Evolutionary conservation across 2,329 filamentous ascomycete genomes (phyloP).

Genomic region (Verticillium tricorpus): DNA sequence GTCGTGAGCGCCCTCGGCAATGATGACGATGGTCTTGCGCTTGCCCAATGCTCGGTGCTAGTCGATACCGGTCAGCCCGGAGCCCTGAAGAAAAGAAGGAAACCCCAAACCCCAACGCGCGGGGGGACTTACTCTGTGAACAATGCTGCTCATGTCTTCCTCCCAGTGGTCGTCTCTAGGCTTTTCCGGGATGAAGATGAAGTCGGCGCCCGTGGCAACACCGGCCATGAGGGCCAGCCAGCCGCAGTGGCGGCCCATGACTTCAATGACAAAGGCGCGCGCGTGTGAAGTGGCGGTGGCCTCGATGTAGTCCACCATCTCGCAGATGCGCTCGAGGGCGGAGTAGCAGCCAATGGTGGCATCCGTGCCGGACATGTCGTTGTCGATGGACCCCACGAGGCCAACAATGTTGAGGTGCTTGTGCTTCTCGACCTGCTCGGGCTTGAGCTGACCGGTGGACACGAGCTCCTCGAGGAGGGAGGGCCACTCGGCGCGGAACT

Average conservation of each 20-base stretch:
- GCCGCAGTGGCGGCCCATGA: conserved; percentile 97
- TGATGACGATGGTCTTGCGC: conserved; percentile 95
- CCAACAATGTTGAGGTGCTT: conserved; percentile 92
- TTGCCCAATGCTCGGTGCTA: conserved; percentile 86
- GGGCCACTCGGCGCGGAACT: conserved; percentile 90
- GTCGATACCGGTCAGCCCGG: background rate
- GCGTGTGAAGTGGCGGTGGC: conserved; percentile 93
- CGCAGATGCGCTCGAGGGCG: conserved; percentile 86
- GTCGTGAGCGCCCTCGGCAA: conserved; percentile 92
- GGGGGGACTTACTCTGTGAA: conserved; percentile 57
- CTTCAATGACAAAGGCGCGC: conserved; percentile 93
- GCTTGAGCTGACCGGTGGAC: conserved; percentile 62
- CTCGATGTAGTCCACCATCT: conserved; percentile 95
- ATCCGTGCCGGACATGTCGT: conserved; percentile 94
- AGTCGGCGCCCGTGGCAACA: conserved; percentile 92
- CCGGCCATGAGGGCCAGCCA: conserved; percentile 97
- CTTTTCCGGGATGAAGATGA: conserved; percentile 94
- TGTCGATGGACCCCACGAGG: conserved; percentile 95
- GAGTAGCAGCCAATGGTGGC: conserved; percentile 97
- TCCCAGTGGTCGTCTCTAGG: conserved; percentile 85
- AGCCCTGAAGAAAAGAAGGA: background rate
- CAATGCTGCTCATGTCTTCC: conserved; percentile 77
- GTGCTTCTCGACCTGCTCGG: conserved; percentile 70
- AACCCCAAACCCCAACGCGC: background rate
- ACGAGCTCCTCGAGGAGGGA: conserved; percentile 83